Conservation (phyloP, 179 eudicot genomes). For the Vitellaria paradoxa region DNA sequence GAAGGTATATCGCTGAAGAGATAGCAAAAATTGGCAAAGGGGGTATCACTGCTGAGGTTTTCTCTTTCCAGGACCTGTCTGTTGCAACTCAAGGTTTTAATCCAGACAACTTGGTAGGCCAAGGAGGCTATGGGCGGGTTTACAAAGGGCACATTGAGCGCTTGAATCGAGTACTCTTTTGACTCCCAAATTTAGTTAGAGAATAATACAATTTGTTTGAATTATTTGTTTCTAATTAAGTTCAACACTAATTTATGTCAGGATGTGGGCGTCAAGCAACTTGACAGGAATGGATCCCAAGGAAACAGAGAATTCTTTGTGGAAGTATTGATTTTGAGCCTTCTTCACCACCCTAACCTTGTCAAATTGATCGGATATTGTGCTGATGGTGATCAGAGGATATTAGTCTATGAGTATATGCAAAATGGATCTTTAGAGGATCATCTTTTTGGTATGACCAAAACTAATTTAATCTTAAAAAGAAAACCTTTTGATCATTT, state of each 20-base stretch:
- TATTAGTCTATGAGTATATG: slow-evolving; percentile 80
- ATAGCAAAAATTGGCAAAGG: slow-evolving; percentile 58
- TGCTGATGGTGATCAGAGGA: slow-evolving; percentile 70
- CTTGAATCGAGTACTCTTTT: slow-evolving; percentile 18
- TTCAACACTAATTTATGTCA: slow-evolving; percentile 15
- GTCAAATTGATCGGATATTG: slow-evolving; percentile 81
- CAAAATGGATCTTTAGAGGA: slow-evolving; percentile 74
- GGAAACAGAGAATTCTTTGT: slow-evolving; percentile 82
- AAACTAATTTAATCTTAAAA: neutral
- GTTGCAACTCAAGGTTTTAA: slow-evolving; percentile 51
- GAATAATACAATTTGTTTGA: neutral
- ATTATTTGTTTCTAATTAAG: neutral
- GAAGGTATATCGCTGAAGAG: slow-evolving; percentile 56
- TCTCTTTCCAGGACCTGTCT: slow-evolving; percentile 45
- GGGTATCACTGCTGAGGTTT: slow-evolving; percentile 43
- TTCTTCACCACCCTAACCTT: slow-evolving; percentile 63
- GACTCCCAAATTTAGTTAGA: neutral
- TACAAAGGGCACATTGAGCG: slow-evolving; percentile 55
- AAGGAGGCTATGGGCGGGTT: slow-evolving; percentile 83
- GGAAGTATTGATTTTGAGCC: slow-evolving; percentile 79
- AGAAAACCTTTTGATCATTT: too few relatives aligned
- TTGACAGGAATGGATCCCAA: slow-evolving; percentile 80
- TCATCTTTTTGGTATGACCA: slow-evolving; percentile 63
- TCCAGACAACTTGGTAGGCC: slow-evolving; percentile 45
- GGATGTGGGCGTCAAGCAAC: slow-evolving; percentile 81